These are phyloP conservation scores for Talaromyces wortmannii DNA, from an alignment of 495 filamentous ascomycete species.

Conservation along the genomic window DNA sequence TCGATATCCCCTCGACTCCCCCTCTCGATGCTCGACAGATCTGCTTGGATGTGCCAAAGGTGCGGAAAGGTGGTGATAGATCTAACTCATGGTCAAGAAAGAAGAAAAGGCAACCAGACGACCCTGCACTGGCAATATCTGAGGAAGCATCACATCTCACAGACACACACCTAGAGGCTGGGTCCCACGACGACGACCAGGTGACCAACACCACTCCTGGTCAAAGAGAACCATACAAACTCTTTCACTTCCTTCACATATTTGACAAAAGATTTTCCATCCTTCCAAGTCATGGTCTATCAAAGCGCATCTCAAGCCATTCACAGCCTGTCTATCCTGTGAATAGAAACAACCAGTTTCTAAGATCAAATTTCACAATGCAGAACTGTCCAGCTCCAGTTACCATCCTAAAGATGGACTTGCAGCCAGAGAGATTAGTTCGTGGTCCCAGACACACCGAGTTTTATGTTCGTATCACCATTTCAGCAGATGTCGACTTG, in stretches of 20 bases:
- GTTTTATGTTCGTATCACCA: constrained; percentile 15
- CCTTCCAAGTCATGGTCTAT: neutral
- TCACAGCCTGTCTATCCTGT: neutral
- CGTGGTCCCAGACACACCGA: constrained; percentile 9
- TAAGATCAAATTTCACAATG: neutral
- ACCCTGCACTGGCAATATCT: neutral
- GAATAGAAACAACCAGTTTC: neutral
- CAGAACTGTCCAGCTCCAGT: neutral
- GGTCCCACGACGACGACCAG: neutral
- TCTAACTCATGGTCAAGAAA: neutral
- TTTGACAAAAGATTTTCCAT: neutral
- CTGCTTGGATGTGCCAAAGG: neutral
- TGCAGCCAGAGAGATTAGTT: constrained; percentile 3
- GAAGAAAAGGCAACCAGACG: neutral
- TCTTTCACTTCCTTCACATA: neutral
- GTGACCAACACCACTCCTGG: neutral
- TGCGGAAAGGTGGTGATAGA: neutral
- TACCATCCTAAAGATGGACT: constrained; percentile 10
- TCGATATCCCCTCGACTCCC: neutral
- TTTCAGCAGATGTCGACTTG: constrained; percentile 16
- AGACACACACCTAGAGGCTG: neutral
- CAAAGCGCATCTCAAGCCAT: neutral
- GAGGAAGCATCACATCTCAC: neutral
- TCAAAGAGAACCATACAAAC: neutral
- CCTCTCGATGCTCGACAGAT: neutral